Conservation (phyloP, 1,139 yeast genomes). For the Tardiomyces blankii region DNA sequence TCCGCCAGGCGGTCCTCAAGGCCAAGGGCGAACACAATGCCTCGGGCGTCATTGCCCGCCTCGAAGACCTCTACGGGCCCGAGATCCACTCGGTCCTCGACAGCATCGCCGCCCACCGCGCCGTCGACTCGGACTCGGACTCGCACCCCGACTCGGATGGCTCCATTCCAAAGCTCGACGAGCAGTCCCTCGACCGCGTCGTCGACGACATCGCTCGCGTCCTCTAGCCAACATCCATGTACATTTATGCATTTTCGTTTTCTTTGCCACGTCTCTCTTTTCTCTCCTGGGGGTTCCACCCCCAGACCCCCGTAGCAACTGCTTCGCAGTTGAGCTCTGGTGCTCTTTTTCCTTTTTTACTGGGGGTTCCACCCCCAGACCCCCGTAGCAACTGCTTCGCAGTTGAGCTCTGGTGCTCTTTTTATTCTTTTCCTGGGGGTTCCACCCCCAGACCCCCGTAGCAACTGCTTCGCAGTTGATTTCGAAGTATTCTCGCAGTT, state of each 20-base stretch:
- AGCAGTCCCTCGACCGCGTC: not conserved
- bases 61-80: not conserved
- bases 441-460: too few species aligned
- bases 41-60: not conserved
- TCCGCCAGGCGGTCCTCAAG: not conserved
- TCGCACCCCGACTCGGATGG: not conserved
- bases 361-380: too few species aligned
- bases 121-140: not conserved
- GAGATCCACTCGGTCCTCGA: not conserved
- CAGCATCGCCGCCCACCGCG: not conserved
- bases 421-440: too few species aligned
- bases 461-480: too few species aligned
- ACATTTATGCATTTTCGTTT: conserved; percentile 1
- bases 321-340: too few species aligned
- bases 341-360: too few species aligned
- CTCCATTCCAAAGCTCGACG: not conserved
- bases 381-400: too few species aligned
- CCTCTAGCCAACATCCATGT: not conserved
- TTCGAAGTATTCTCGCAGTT: too few species aligned
- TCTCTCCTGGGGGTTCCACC: too few species aligned
- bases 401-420: too few species aligned
- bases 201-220: not conserved
- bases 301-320: too few species aligned
- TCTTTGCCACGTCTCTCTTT: not conserved
- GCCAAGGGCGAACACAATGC: not conserved